These are phyloP conservation scores for Zalerion maritima DNA, from an alignment of 495 filamentous ascomycete species.

Conservation along the genomic window DNA sequence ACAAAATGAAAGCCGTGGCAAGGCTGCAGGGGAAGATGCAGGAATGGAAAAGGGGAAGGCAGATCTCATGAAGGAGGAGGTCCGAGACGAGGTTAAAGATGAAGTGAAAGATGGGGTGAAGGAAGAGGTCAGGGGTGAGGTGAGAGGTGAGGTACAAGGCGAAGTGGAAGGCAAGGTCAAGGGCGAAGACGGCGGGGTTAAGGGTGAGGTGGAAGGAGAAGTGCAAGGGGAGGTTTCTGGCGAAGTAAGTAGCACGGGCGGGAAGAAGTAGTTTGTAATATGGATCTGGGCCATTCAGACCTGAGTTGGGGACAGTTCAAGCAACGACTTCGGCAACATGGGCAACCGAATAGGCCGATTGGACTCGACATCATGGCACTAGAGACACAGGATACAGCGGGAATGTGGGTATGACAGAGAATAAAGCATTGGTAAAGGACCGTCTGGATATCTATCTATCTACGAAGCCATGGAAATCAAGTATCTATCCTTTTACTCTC, in stretches of 20 bases:
- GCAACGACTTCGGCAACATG: no score
- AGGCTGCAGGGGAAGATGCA: not conserved
- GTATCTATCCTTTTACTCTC: constrained; percentile 10
- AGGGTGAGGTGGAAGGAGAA: constrained; percentile 13
- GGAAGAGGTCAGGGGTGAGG: constrained; percentile 2
- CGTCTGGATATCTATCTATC: no score
- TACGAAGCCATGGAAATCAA: constrained; percentile 4
- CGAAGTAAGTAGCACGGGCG: constrained; percentile 6
- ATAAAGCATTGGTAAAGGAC: constrained; percentile 9
- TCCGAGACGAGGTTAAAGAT: not conserved
- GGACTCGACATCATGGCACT: no score
- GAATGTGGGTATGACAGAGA: constrained; percentile 6
- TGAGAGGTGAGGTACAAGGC: constrained; percentile 16
- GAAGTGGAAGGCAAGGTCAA: constrained; percentile 13
- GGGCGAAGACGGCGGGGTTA: constrained; percentile 8
- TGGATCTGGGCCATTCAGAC: constrained; percentile 1
- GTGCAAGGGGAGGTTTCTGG: constrained; percentile 14
- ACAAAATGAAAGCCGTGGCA: not conserved
- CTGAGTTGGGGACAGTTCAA: constrained; percentile 2
- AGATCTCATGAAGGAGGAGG: not conserved
- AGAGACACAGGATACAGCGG: constrained; percentile 7
- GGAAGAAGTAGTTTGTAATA: constrained; percentile 1
- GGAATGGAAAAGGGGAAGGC: not conserved
- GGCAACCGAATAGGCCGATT: no score
- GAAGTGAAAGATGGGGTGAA: not conserved